Evolutionary conservation across 257 asterid species (phyloP).

Genomic region (Primulina tabacum): DNA sequence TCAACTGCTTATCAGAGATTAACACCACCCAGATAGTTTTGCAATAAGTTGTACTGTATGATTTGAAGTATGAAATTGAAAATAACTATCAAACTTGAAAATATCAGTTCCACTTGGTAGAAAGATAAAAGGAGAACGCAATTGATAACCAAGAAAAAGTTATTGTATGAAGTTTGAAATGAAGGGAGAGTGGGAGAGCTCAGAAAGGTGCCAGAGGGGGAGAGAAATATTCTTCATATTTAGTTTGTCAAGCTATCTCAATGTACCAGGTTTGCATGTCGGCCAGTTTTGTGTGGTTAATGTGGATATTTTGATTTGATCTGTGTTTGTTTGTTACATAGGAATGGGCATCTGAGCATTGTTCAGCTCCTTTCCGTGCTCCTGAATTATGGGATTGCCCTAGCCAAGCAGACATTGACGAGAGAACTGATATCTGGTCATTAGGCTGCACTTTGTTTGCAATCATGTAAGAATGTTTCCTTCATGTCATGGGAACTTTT

Average conservation of each 20-base stretch:
- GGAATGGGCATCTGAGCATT: constrained; percentile 99
- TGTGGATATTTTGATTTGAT: constrained; percentile 7
- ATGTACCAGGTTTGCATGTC: constrained; percentile 20
- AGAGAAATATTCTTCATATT: too few relatives aligned
- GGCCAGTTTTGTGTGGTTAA: constrained; percentile 14
- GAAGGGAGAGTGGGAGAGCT: too few relatives aligned
- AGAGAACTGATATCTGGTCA: constrained; percentile 98
- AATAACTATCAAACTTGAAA: too few relatives aligned
- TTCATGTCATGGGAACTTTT: constrained; percentile 14
- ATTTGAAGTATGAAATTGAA: background rate
- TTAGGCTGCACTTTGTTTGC: constrained; percentile 96
- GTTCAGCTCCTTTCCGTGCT: constrained; percentile 93
- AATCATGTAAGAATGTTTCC: constrained; percentile 67
- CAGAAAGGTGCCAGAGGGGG: too few relatives aligned
- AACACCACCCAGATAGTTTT: background rate
- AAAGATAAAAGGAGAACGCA: too few relatives aligned
- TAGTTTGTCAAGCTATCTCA: background rate
- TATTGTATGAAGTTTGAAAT: too few relatives aligned
- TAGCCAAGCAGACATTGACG: constrained; percentile 86
- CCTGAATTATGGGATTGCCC: constrained; percentile 99
- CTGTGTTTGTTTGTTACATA: constrained; percentile 35
- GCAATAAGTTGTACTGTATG: background rate
- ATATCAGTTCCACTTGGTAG: too few relatives aligned
- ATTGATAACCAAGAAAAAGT: too few relatives aligned
- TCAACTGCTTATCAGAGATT: background rate